Evolutionary conservation across 441 rosid genomes (phyloP).

Genomic region (Euphorbia corollata): DNA sequence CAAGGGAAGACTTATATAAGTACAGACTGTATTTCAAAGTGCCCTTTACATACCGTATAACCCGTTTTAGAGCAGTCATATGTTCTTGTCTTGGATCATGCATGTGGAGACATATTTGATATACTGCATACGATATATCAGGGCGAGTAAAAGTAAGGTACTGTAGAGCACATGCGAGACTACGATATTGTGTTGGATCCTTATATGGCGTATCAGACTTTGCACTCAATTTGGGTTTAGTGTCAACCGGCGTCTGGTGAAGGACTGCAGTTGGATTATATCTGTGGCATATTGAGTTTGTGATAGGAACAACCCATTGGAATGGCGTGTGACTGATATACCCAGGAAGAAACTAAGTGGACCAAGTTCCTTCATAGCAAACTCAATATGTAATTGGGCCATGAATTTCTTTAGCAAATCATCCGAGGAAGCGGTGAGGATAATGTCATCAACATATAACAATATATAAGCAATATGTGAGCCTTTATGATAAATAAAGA

Average conservation of each 20-base stretch:
- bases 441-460: too few relatives aligned
- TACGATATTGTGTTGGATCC: neutral
- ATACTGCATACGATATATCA: neutral
- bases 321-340: neutral
- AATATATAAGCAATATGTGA: neutral
- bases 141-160: neutral
- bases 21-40: too few relatives aligned
- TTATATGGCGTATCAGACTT: neutral
- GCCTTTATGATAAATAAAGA: neutral
- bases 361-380: too few relatives aligned
- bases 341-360: too few relatives aligned
- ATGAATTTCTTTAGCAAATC: too few relatives aligned
- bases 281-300: neutral
- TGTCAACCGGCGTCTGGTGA: neutral
- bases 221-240: neutral
- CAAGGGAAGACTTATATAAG: neutral
- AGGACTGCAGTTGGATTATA: neutral
- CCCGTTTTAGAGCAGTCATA: neutral
- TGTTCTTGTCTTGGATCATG: neutral
- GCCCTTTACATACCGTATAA: too few relatives aligned
- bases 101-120: neutral
- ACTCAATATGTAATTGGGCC: too few relatives aligned
- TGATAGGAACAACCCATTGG: neutral
- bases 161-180: neutral
- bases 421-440: neutral